Conservation (phyloP, 2,329 filamentous ascomycete species). For the Botryotinia convoluta region DNA sequence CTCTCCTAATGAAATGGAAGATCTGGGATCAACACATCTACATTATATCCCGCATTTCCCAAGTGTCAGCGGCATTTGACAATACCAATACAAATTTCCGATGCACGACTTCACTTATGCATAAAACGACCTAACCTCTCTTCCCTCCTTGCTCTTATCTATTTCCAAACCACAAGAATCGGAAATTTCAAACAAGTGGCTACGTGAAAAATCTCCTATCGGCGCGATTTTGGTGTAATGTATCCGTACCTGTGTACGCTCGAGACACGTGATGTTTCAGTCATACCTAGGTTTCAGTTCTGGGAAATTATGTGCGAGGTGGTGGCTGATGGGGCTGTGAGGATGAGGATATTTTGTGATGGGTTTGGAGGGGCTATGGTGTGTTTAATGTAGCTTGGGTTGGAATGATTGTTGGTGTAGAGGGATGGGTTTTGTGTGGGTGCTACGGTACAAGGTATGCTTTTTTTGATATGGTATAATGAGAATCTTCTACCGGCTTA, state of each 20-base stretch:
- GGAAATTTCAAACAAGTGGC: not conserved
- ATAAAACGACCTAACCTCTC: not conserved
- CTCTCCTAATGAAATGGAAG: not conserved
- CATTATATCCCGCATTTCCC: not conserved
- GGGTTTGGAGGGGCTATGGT: no score
- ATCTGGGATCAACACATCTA: rapidly evolving
- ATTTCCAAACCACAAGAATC: not conserved
- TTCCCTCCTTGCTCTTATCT: not conserved
- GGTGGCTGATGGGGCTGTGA: not conserved
- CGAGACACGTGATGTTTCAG: not conserved
- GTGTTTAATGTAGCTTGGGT: not conserved
- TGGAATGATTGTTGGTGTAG: rapidly evolving
- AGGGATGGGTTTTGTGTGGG: not conserved
- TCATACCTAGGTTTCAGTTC: not conserved
- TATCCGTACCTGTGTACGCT: not conserved
- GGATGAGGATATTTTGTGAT: not conserved
- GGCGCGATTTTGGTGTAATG: not conserved
- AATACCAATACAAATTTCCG: not conserved
- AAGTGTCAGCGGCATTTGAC: no score
- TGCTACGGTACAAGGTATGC: not conserved
- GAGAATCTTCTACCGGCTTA: not conserved
- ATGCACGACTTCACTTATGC: not conserved
- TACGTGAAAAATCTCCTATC: not conserved
- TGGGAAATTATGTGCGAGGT: not conserved
- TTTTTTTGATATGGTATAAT: not conserved